Conservation (phyloP, 768 basidiomycete genomes). For the Chalciporus chontae region DNA sequence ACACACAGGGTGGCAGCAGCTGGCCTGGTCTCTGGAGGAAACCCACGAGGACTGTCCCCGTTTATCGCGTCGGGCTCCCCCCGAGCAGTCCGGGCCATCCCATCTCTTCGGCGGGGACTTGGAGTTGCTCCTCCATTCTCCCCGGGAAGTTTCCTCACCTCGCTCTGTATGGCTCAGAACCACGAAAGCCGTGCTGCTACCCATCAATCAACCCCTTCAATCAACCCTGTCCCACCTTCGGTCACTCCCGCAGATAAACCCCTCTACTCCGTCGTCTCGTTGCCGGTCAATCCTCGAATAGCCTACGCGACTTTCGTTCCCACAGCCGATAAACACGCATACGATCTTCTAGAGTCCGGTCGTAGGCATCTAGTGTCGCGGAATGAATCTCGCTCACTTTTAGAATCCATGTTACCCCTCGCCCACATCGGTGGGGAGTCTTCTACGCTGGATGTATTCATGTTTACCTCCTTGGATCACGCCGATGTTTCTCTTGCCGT, state of each 20-base stretch:
- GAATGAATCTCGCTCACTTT: constrained; percentile 36
- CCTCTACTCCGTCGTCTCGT: constrained; percentile 44
- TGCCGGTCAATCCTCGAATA: constrained; percentile 44
- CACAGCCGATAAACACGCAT: constrained; percentile 19
- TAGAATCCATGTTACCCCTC: constrained; percentile 50
- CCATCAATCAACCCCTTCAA: constrained; percentile 8
- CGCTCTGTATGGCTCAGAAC: constrained; percentile 28
- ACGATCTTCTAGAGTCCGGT: constrained; percentile 52
- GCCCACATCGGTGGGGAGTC: constrained; percentile 43
- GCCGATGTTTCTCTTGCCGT: constrained; percentile 28
- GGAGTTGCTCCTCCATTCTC: not conserved
- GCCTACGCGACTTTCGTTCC: constrained; percentile 44
- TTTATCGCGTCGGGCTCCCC: not conserved
- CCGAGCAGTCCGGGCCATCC: not conserved
- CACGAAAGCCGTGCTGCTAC: constrained; percentile 19
- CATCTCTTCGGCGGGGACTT: not conserved
- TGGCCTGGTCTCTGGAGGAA: not conserved
- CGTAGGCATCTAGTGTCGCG: constrained; percentile 45
- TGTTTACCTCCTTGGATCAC: constrained; percentile 37
- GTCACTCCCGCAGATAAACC: constrained; percentile 38
- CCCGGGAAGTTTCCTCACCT: not conserved
- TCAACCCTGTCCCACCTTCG: constrained; percentile 24
- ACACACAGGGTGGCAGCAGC: constrained; percentile 6
- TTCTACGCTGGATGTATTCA: constrained; percentile 58
- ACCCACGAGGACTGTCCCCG: constrained; percentile 8